phyloP scores from a whole-genome alignment of 805 yeast species.

The Starmerella floris region DNA sequence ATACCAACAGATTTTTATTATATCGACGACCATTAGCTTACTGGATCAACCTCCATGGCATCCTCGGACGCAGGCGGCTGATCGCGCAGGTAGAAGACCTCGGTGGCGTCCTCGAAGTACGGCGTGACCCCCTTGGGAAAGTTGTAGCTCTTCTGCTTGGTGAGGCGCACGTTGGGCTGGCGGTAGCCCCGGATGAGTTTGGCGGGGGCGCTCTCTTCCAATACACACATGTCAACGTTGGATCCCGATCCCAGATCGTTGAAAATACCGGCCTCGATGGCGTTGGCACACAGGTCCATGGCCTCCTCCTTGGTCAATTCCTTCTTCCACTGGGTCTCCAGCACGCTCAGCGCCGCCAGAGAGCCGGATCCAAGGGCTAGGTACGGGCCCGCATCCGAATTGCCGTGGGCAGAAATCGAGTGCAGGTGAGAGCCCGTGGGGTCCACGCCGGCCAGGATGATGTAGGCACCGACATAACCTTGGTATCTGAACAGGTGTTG shows the following conservation, averaged over 20 bases:
- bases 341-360: slow-evolving; percentile 94
- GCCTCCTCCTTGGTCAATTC: slow-evolving; percentile 78
- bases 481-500: slow-evolving; percentile 95
- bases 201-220: slow-evolving; percentile 76
- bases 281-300: slow-evolving; percentile 77
- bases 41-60: slow-evolving; percentile 41
- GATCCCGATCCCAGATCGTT: slow-evolving; percentile 98
- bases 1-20: slow-evolving; percentile 1
- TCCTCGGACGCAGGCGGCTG: slow-evolving; percentile 49
- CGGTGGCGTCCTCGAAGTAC: slow-evolving; percentile 45
- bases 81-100: slow-evolving; percentile 29
- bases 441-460: slow-evolving; percentile 96
- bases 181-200: slow-evolving; percentile 70
- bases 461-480: slow-evolving; percentile 93
- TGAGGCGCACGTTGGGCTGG: slow-evolving; percentile 78
- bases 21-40: not conserved
- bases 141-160: slow-evolving; percentile 70
- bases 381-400: slow-evolving; percentile 90
- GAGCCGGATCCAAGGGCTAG: slow-evolving; percentile 93
- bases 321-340: slow-evolving; percentile 76
- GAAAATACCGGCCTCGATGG: slow-evolving; percentile 97
- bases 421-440: slow-evolving; percentile 91
- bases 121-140: slow-evolving; percentile 93
- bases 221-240: slow-evolving; percentile 91
- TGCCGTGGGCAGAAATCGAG: slow-evolving; percentile 94